Conservation (phyloP, 805 yeast genomes). For the Schwanniomyces yamadae region DNA sequence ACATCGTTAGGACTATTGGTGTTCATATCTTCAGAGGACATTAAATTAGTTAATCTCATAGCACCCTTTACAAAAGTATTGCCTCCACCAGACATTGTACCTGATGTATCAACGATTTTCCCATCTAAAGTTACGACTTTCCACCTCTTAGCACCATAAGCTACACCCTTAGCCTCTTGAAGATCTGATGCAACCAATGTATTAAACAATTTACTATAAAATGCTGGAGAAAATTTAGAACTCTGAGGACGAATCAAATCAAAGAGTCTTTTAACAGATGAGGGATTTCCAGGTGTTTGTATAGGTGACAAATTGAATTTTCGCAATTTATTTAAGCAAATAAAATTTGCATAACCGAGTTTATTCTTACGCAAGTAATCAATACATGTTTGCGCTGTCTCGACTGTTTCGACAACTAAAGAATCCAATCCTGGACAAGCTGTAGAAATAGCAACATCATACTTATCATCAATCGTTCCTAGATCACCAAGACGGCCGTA, state of each 20-base stretch:
- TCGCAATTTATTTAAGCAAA: slow-evolving; percentile 72
- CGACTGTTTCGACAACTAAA: slow-evolving; percentile 82
- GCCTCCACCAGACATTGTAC: slow-evolving; percentile 98
- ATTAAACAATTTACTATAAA: slow-evolving; percentile 81
- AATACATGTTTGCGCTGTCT: slow-evolving; percentile 60
- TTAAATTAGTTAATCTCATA: slow-evolving; percentile 56
- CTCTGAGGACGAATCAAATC: slow-evolving; percentile 75
- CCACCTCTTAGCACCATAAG: slow-evolving; percentile 77
- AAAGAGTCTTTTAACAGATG: slow-evolving; percentile 73
- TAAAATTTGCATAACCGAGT: slow-evolving; percentile 87
- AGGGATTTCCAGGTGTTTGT: slow-evolving; percentile 62
- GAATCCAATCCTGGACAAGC: slow-evolving; percentile 91
- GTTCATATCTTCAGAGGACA: slow-evolving; percentile 19
- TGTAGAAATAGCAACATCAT: slow-evolving; percentile 92
- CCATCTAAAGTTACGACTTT: slow-evolving; percentile 94
- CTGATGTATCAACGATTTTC: slow-evolving; percentile 84
- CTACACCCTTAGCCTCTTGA: slow-evolving; percentile 80
- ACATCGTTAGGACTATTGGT: slow-evolving; percentile 60
- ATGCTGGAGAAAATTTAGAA: slow-evolving; percentile 76
- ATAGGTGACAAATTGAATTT: slow-evolving; percentile 57
- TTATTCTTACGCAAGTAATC: slow-evolving; percentile 78
- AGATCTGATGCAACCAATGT: slow-evolving; percentile 83
- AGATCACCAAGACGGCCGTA: slow-evolving; percentile 89
- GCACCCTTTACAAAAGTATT: slow-evolving; percentile 65
- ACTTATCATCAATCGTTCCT: slow-evolving; percentile 85